A percentile compares a stretch with the other conserved stretches of the same genome.
These are phyloP conservation scores for Neurospora sp. DNA, from an alignment of 495 filamentous ascomycete species.

Conservation along the genomic window DNA sequence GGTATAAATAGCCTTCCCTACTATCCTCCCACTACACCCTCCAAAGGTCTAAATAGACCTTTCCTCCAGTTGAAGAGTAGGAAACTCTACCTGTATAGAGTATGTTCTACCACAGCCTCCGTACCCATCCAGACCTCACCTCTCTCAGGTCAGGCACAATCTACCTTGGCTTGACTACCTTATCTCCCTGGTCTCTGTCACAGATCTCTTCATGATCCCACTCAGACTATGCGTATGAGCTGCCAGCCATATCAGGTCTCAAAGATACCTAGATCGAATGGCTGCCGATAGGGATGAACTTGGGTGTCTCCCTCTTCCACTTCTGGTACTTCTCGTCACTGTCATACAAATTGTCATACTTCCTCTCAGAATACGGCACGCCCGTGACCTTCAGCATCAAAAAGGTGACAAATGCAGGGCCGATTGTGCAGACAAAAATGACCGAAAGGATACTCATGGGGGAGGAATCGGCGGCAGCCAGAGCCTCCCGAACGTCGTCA, in stretches of 20 bases:
- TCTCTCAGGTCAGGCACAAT: not conserved
- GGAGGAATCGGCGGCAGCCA: constrained; percentile 20
- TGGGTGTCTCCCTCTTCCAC: constrained; percentile 58
- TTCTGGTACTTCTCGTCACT: constrained; percentile 51
- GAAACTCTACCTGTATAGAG: not conserved
- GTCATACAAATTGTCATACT: constrained; percentile 56
- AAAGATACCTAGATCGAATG: not conserved
- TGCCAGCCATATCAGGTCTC: not conserved
- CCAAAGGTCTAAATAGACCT: not conserved
- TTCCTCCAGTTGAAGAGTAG: not conserved
- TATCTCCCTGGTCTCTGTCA: not conserved
- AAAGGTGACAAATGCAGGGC: constrained; percentile 53
- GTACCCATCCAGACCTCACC: not conserved
- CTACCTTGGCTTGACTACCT: not conserved
- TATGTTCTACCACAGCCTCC: not conserved
- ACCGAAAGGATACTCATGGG: constrained; percentile 31
- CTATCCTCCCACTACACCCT: not conserved
- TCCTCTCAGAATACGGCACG: constrained; percentile 50
- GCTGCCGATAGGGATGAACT: constrained; percentile 43
- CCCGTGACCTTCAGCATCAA: constrained; percentile 51
- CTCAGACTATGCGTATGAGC: not conserved
- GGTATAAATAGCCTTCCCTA: not conserved
- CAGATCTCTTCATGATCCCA: not conserved
- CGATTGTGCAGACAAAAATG: constrained; percentile 39
- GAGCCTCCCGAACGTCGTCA: constrained; percentile 30